Base-by-base conservation (phyloP, 2,329 filamentous ascomycete species). In the Boeremia lycopersici region DNA sequence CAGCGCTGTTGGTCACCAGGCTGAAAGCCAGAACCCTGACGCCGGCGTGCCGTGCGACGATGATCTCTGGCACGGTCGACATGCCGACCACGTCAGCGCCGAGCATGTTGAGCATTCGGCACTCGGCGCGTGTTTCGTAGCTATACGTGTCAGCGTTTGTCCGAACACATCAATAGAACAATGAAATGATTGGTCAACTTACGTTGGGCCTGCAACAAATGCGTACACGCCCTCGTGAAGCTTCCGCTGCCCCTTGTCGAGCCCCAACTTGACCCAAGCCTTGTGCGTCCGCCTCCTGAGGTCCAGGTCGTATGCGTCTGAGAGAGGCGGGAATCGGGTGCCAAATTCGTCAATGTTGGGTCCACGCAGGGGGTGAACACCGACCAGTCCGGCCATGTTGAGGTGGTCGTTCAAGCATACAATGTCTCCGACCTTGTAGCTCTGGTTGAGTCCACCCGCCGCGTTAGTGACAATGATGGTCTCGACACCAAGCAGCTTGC, bases 11-110 rank as follows among this genome's bases (percentile, higher is more conserved):
- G 13, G 86, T 89, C 19, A 89, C 86, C 42, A 89, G 73, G 67
- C 85, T 88, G 66, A 89, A 82, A 6, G 85, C 86, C 33, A 89
- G 74, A 6, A 89, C 83, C 26, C 82, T 77, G 62, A 89, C 80
- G n/a, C 82, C 84, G 48, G 79, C 81, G 69, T 89, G 86, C 59
- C 86, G 79, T 29, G 86, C 86, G 13, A 86, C 84, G 44, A 89
- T 81, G 47, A 88, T 86, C 67, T 89, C 86, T 7, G 86, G 86
- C 26, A 89, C 85, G 0, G 86, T 89, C 29, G 84, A 87, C 86
- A 89, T 89, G 12, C 86, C 86, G 2, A 89, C 86, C n/a, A 88
- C 76, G 65, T 89, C 86, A n/a, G 85, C 86, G 6, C 86, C 86
- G 6, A 88, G 72, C 42, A 77, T 77, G 34, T 79, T 78, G 55